Evolutionary conservation across 2,329 filamentous ascomycete species (phyloP), one percentile per base, ranked within the genome.

Genomic region (Ophiostoma australiae): DNA sequence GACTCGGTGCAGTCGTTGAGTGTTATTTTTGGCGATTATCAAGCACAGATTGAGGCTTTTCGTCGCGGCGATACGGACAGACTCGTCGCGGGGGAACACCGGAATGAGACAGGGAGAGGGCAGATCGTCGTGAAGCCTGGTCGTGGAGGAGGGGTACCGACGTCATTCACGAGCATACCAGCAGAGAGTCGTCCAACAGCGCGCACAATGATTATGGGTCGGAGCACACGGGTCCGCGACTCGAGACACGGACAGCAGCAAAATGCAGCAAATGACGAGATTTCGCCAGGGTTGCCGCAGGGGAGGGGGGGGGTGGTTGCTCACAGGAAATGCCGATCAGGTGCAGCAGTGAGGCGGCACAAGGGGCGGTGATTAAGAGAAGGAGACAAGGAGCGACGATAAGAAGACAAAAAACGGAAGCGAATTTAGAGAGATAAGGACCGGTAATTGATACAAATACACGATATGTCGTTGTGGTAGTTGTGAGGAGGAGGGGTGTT

Each of bases 271-370:
- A 66, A 66, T 39, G 63, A 41, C 63, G 63, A 39, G 63, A 41
- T 41, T 35, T 66, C 35, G 63, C 52, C 63, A 17, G 39, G 69
- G 41, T 6, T 33, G 58, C n/a, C 13, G 48, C 33, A 27, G 66
- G 48, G 69, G 61, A 70, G 52, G 66, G 65, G 8, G 55, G 27
- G 65, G 8, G 55, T 20, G n/a, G 23, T 17, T 6, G 69, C 70
- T 71, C 70, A 71, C 70, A 67, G 63, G 61, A 71, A 71, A 61
- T 58, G 68, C 68, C 70, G 67, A 68, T 67, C 68, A n/a, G 41
- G n/a, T 61, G 70, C 55, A 27, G 44, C 61, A 13, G 70, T 31
- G 39, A 58, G 33, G 17, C 35, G 48, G 33, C 70, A 58, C 67
- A 68, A 61, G 27, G 23, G 23, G 61, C 63, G 35, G 20, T 52